Evolutionary conservation across 108 stramenopile species (phyloP), one percentile per base, ranked within the genome.

Genomic region (Conticribra weissflogii): DNA sequence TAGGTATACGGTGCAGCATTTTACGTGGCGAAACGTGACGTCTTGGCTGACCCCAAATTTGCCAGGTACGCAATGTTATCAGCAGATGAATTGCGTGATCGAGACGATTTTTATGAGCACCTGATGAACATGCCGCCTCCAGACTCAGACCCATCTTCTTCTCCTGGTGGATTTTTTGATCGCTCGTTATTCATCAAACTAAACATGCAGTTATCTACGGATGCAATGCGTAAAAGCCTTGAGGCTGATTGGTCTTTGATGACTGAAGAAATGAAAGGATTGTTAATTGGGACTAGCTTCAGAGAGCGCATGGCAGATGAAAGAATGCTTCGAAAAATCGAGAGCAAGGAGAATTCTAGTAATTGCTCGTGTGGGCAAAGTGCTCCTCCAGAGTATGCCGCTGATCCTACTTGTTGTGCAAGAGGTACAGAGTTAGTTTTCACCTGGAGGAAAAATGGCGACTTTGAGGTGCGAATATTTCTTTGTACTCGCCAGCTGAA

Each of bases 211-310:
- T 78, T 95, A 15, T 77, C 85, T 16, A 81, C 84, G 8, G 94
- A 92, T 24, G 89, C 94, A 14, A 91, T 95, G 90, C 78, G 89
- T 17, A 73, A 71, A 30, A 90, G 90, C 69, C 75, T 95, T 4
- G 78, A 89, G 19, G 85, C 90, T n/a, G 91, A 92, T 67, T 95
- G 94, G 94, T 82, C 83, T 25, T 63, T 93, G 66, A 71, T 95
- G 31, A 93, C 91, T 28, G 80, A 81, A 9, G 91, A 92, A 74
- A 83, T 86, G 66, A 95, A 95, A 63, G 50, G 76, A 48, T 30
- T 81, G 36, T 72, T 95, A 19, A 86, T 86, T 59, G 71, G 85
- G 25, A 86, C 86, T n/a, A 91, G 90, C 66, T 85, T 91, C 59
- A 78, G 83, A 65, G 84, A 90, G 19, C 83, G 90, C 44, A 84